These are phyloP conservation scores for Linnemannia zychae DNA, from an alignment of 192 early-diverging fungal genomes.

Conservation along the genomic window DNA sequence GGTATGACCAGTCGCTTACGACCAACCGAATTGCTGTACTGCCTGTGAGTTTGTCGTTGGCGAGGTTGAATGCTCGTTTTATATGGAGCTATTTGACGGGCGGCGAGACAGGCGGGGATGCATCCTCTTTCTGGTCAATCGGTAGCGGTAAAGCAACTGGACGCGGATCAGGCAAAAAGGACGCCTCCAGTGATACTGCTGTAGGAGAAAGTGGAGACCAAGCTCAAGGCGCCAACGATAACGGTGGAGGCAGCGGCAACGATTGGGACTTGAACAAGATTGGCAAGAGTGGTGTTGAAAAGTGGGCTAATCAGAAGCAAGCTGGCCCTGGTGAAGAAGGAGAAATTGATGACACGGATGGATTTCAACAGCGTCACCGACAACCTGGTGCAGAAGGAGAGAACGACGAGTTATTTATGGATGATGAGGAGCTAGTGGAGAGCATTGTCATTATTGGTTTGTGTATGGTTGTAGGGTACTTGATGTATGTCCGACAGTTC, in stretches of 20 bases:
- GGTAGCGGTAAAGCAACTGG: conserved; percentile 16
- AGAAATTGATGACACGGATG: conserved; percentile 57
- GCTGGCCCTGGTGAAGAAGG: conserved; percentile 42
- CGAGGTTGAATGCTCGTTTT: conserved; percentile 75
- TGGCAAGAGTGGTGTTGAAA: conserved; percentile 18
- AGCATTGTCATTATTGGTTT: conserved; percentile 65
- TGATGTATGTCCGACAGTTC: conserved; percentile 73
- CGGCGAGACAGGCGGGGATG: conserved; percentile 59
- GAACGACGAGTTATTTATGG: conserved; percentile 54
- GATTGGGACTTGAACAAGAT: conserved; percentile 28
- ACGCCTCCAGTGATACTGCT: not conserved
- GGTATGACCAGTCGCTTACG: conserved; percentile 86
- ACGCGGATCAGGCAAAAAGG: not conserved
- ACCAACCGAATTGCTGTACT: conserved; percentile 87
- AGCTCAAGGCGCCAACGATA: not conserved
- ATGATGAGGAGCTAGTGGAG: conserved; percentile 69
- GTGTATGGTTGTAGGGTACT: conserved; percentile 66
- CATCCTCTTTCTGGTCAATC: conserved; percentile 37
- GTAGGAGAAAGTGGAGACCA: not conserved
- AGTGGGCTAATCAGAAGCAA: conserved; percentile 36
- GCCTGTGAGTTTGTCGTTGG: conserved; percentile 81
- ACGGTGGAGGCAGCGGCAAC: not conserved
- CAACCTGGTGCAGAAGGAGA: conserved; percentile 25
- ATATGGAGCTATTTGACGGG: conserved; percentile 75
- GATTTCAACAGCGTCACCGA: conserved; percentile 29